Conservation (phyloP, 176 grass and related monocot genomes). For the Oryza coarctata region DNA sequence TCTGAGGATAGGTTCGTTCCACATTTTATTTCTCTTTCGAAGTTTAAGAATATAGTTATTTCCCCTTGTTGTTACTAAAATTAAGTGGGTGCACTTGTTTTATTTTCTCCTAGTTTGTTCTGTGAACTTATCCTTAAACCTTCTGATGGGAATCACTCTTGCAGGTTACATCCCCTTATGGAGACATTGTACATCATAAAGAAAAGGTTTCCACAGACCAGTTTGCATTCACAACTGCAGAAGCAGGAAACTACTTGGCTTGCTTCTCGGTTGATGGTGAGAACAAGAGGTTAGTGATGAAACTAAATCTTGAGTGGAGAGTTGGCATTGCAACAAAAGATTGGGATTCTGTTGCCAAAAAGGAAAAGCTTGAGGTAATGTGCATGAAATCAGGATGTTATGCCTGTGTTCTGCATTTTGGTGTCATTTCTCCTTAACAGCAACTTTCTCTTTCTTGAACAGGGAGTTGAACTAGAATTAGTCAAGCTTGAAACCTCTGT, state of each 20-base stretch:
- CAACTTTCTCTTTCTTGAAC: slow-evolving; percentile 3
- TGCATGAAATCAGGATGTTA: not conserved
- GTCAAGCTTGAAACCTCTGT: slow-evolving; percentile 66
- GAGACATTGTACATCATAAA: slow-evolving; percentile 52
- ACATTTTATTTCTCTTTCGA: not conserved
- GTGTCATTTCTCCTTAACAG: slow-evolving; percentile 3
- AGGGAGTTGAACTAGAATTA: slow-evolving; percentile 83
- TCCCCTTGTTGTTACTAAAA: not conserved
- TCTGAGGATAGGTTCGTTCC: not conserved
- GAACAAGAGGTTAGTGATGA: slow-evolving; percentile 45
- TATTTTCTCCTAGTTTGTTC: not conserved
- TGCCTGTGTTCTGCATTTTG: not conserved
- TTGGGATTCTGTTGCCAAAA: slow-evolving; percentile 73
- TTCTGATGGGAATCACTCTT: not conserved
- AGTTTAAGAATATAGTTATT: not conserved
- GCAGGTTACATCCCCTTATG: slow-evolving; percentile 74
- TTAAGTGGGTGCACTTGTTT: not conserved
- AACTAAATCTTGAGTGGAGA: slow-evolving; percentile 83
- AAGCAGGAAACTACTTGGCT: slow-evolving; percentile 71
- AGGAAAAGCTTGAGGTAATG: slow-evolving; percentile 70
- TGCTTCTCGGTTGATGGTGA: slow-evolving; percentile 63
- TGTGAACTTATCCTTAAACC: not conserved
- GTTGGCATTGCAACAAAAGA: slow-evolving; percentile 70
- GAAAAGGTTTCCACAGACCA: slow-evolving; percentile 53
- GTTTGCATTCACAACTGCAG: slow-evolving; percentile 75